Conservation (phyloP, 306 rosid species). For the Sphenostylis stenocarpa region DNA sequence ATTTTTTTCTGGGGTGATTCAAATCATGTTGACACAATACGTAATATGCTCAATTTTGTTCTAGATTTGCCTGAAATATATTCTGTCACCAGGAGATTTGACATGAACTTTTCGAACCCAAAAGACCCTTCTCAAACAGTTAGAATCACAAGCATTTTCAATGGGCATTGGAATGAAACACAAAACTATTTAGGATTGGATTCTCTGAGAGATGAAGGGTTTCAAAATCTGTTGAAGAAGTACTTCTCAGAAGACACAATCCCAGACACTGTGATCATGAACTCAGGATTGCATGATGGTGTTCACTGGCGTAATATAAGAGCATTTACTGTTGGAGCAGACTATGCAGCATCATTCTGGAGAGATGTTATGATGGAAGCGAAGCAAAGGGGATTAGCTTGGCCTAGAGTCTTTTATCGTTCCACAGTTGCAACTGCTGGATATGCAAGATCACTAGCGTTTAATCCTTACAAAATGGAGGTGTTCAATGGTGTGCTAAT, state of each 20-base stretch:
- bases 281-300: slow-evolving; percentile 90
- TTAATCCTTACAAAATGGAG: slow-evolving; percentile 90
- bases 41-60: slow-evolving; percentile 75
- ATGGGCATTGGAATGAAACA: slow-evolving; percentile 95
- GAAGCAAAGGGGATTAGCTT: slow-evolving; percentile 54
- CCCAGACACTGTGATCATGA: slow-evolving; percentile 83
- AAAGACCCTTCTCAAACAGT: slow-evolving; percentile 66
- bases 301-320: slow-evolving; percentile 61
- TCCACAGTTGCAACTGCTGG: slow-evolving; percentile 88
- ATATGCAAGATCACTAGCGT: slow-evolving; percentile 69
- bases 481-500: slow-evolving; percentile 64
- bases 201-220: slow-evolving; percentile 75
- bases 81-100: slow-evolving; percentile 78
- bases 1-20: slow-evolving; percentile 98
- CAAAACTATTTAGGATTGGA: slow-evolving; percentile 77
- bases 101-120: slow-evolving; percentile 74
- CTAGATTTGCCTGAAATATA: slow-evolving; percentile 67
- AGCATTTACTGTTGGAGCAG: slow-evolving; percentile 67
- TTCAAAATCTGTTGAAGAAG: slow-evolving; percentile 51
- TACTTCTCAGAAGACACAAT: slow-evolving; percentile 70
- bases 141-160: slow-evolving; percentile 88
- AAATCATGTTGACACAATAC: slow-evolving; percentile 84
- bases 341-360: slow-evolving; percentile 81
- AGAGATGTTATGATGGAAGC: slow-evolving; percentile 55
- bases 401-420: slow-evolving; percentile 71